Percentiles rank a stretch among this genome's conserved stretches.
phyloP scores from a whole-genome alignment of 2,329 filamentous ascomycete genomes.

The Whalleya microplaca region DNA sequence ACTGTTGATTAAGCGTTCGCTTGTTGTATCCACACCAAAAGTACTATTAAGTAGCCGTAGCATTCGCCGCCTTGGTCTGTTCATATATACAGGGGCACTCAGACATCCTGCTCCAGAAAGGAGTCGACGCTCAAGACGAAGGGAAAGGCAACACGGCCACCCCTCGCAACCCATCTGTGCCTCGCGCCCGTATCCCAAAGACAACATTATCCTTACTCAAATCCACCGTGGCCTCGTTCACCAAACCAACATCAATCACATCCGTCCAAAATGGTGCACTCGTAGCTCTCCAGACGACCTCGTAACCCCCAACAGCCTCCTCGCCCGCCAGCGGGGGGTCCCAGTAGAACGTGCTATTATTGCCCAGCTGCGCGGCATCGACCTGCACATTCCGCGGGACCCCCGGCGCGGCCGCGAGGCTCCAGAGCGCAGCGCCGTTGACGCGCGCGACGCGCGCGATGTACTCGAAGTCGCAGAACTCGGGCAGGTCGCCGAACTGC shows the following conservation, averaged over 20 bases:
- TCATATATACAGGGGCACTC: too few species aligned
- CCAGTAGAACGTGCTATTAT: slow-evolving; percentile 56
- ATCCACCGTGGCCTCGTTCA: slow-evolving; percentile 47
- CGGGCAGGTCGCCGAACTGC: slow-evolving; percentile 58
- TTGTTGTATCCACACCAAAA: too few species aligned
- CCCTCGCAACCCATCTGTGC: slow-evolving; percentile 31
- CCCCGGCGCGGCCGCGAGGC: slow-evolving; percentile 54
- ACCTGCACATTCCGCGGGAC: slow-evolving; percentile 53
- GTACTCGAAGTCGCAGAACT: slow-evolving; percentile 62
- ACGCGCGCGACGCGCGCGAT: slow-evolving; percentile 57
- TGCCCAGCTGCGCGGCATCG: slow-evolving; percentile 49
- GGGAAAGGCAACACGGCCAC: slow-evolving; percentile 39
- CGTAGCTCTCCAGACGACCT: slow-evolving; percentile 59
- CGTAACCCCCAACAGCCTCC: slow-evolving; percentile 49
- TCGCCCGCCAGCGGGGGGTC: slow-evolving; percentile 39
- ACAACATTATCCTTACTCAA: slow-evolving; percentile 62
- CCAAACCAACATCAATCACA: slow-evolving; percentile 51
- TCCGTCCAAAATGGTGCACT: slow-evolving; percentile 55
- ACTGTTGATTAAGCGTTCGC: too few species aligned
- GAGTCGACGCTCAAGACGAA: not conserved
- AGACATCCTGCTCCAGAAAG: too few species aligned
- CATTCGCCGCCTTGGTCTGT: too few species aligned
- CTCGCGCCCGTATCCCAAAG: slow-evolving; percentile 54
- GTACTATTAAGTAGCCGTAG: too few species aligned
- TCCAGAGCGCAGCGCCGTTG: slow-evolving; percentile 59